Evolutionary conservation across 768 basidiomycete genomes (phyloP).

Genomic region (Hericium erinaceus): DNA sequence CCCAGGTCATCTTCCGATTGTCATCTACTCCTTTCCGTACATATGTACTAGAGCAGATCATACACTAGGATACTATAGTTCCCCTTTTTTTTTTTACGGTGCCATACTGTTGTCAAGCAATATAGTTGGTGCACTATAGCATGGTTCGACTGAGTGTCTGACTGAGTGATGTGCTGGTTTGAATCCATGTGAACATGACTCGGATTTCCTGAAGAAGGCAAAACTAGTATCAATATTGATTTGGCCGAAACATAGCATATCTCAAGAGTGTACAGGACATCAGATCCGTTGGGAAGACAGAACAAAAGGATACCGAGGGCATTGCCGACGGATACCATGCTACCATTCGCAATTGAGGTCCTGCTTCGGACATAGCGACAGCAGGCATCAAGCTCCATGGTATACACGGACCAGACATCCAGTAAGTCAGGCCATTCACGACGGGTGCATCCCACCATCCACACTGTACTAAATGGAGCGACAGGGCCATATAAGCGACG

Average conservation of each 20-base stretch:
- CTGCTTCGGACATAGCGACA: too few relatives aligned
- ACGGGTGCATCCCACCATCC: too few relatives aligned
- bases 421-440: too few relatives aligned
- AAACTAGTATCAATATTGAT: neutral
- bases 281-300: too few relatives aligned
- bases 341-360: too few relatives aligned
- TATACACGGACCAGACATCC: too few relatives aligned
- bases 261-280: too few relatives aligned
- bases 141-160: neutral
- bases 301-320: too few relatives aligned
- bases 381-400: too few relatives aligned
- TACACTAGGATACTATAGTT: neutral
- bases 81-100: neutral
- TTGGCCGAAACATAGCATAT: neutral
- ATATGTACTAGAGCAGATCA: neutral
- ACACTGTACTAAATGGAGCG: too few relatives aligned
- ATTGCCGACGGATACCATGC: too few relatives aligned
- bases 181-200: neutral
- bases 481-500: too few relatives aligned
- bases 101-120: neutral
- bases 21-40: neutral
- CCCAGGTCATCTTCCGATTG: neutral
- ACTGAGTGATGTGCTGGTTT: neutral
- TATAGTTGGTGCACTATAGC: neutral
- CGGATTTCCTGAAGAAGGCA: neutral